Percentiles rank a stretch among this genome's conserved stretches.
These are phyloP conservation scores for Melaleuca quinquenervia DNA, from an alignment of 345 rosid genomes.

Conservation along the genomic window DNA sequence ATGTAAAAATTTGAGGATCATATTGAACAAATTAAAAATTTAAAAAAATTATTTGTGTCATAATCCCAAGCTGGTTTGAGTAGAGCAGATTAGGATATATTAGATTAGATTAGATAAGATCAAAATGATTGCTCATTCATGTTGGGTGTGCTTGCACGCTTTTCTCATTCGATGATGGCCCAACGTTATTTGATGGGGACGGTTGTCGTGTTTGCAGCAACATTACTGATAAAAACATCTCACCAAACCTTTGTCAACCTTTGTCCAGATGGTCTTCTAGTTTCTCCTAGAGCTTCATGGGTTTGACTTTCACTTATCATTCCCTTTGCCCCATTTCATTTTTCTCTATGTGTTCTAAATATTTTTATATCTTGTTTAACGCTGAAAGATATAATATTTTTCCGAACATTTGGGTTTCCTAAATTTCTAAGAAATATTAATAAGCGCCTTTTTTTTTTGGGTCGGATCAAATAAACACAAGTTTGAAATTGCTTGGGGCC, in stretches of 20 bases:
- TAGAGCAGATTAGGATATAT: not conserved
- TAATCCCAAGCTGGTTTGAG: no score
- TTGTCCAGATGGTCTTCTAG: not conserved
- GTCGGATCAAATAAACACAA: not conserved
- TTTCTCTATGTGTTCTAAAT: not conserved
- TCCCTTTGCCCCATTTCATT: not conserved
- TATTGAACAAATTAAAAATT: no score
- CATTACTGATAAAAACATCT: not conserved
- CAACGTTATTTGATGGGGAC: not conserved
- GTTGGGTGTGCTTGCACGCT: not conserved
- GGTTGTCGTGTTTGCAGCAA: not conserved
- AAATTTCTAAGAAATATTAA: not conserved
- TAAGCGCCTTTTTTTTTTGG: not conserved
- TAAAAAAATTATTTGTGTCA: no score
- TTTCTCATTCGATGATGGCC: not conserved
- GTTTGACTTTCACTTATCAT: not conserved
- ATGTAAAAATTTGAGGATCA: no score
- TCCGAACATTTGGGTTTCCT: not conserved
- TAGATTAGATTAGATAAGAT: not conserved
- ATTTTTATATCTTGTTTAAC: not conserved
- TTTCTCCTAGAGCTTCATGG: not conserved
- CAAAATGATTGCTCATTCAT: not conserved
- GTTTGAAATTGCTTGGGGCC: not conserved
- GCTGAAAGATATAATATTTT: not conserved
- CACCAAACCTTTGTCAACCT: not conserved